Percentiles rank a stretch among this genome's conserved stretches.
Conservation (phyloP, 2,329 filamentous ascomycete species). For the Emericellopsis atlantica region DNA sequence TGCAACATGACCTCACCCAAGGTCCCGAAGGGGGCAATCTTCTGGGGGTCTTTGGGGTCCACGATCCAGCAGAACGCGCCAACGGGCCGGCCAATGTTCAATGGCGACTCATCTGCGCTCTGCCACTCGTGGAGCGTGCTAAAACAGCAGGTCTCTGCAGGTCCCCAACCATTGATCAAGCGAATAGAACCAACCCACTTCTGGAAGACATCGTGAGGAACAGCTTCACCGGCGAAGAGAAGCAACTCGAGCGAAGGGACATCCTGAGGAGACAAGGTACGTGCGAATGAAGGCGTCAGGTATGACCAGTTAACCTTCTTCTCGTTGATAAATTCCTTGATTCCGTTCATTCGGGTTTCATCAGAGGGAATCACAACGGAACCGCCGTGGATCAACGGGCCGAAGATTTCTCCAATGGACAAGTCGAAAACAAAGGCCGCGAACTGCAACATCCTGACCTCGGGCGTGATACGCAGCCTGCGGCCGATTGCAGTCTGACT, state of each 20-base stretch:
- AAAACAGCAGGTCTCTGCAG: constrained; percentile 5
- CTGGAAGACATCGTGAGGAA: constrained; percentile 3
- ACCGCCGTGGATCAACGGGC: neutral
- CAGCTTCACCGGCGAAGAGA: constrained; percentile 5
- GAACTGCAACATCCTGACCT: constrained; percentile 3
- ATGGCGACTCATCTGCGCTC: neutral
- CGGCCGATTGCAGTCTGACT: neutral
- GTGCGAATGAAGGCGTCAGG: constrained; percentile 4
- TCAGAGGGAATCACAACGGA: neutral
- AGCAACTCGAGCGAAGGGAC: constrained; percentile 15
- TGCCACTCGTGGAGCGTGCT: constrained; percentile 4
- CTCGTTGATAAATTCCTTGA: neutral
- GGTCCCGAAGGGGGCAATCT: constrained; percentile 5
- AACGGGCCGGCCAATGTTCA: constrained; percentile 4
- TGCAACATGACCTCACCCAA: constrained; percentile 7
- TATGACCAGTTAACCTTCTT: neutral
- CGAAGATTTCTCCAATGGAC: constrained; percentile 3
- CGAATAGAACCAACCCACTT: constrained; percentile 4
- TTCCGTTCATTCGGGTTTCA: neutral
- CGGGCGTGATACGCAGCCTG: constrained; percentile 13
- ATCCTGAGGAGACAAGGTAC: constrained; percentile 1
- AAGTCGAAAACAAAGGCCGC: constrained; percentile 3
- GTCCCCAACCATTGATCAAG: constrained; percentile 5
- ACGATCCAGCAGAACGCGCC: constrained; percentile 6
- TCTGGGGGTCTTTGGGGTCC: constrained; percentile 2